Conservation (phyloP, 495 filamentous ascomycete species). For the Aspergillus biplanus region DNA sequence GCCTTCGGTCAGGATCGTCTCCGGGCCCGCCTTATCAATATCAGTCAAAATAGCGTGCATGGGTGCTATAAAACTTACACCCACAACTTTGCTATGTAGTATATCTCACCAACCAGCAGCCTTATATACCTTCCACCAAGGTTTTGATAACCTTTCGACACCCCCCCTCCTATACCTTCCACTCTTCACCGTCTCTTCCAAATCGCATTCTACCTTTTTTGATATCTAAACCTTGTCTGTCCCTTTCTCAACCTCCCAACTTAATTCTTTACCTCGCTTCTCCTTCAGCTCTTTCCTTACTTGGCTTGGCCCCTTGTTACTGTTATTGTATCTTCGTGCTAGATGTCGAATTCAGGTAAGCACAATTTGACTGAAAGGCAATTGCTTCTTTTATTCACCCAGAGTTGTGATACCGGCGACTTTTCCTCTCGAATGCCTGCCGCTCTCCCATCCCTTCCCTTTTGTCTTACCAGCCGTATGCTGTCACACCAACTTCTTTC, state of each 20-base stretch:
- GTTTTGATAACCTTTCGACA: neutral
- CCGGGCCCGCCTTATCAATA: slow-evolving; percentile 25
- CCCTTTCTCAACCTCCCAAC: slow-evolving; percentile 7
- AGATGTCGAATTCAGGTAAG: slow-evolving; percentile 31
- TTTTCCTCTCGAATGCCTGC: slow-evolving; percentile 8
- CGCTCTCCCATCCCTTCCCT: neutral
- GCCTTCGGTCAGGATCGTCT: slow-evolving; percentile 21
- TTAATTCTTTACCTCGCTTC: neutral
- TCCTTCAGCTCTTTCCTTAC: slow-evolving; percentile 5
- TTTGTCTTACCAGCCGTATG: slow-evolving; percentile 19
- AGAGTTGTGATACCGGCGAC: slow-evolving; percentile 8
- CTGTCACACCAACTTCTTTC: slow-evolving; percentile 1
- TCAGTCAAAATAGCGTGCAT: slow-evolving; percentile 12
- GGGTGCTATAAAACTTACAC: slow-evolving; percentile 15
- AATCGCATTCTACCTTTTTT: slow-evolving; percentile 8
- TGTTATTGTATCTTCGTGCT: slow-evolving; percentile 8
- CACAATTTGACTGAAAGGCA: neutral
- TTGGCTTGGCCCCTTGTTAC: neutral
- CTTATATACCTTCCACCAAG: slow-evolving; percentile 13
- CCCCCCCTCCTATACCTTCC: slow-evolving; percentile 9
- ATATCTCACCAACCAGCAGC: slow-evolving; percentile 12
- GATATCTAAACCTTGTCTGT: slow-evolving; percentile 13
- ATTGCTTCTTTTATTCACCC: slow-evolving; percentile 24
- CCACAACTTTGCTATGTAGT: slow-evolving; percentile 11
- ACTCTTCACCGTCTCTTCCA: slow-evolving; percentile 8